Conservation (phyloP, 345 rosid genomes). For the Salix arbutifolia region DNA sequence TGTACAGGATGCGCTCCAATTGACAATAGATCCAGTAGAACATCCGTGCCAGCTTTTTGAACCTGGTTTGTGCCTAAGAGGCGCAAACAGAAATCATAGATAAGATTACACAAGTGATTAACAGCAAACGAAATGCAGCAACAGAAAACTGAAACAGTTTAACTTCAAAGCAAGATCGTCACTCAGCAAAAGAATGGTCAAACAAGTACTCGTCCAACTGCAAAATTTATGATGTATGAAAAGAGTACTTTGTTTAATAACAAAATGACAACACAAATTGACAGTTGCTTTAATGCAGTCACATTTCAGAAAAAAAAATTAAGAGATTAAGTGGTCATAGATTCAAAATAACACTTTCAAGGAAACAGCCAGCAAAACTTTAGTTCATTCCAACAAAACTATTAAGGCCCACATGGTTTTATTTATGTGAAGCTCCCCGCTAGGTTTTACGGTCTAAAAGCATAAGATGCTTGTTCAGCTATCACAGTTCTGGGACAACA, state of each 20-base stretch:
- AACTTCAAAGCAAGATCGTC: background rate
- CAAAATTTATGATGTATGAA: background rate
- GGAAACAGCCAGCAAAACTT: background rate
- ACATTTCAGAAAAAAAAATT: background rate
- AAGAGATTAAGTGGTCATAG: background rate
- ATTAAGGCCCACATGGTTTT: background rate
- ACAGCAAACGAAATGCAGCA: background rate
- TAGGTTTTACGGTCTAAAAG: background rate
- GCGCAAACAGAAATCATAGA: background rate
- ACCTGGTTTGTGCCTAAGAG: conserved; percentile 50
- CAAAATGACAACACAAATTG: background rate
- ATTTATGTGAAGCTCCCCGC: background rate
- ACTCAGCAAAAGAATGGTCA: background rate
- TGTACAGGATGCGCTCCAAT: conserved; percentile 64
- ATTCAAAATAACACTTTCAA: background rate
- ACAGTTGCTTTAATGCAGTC: background rate
- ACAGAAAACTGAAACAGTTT: background rate
- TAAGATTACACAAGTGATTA: background rate
- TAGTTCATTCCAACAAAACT: background rate
- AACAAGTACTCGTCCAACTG: background rate
- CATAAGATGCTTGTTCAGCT: background rate
- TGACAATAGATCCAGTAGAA: conserved; percentile 81
- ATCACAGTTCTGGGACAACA: background rate
- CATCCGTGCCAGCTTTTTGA: conserved; percentile 74
- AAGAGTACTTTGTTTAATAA: background rate